These are phyloP conservation scores for Coniochaeta ligniaria DNA, from an alignment of 2,329 filamentous ascomycete genomes.

Conservation along the genomic window DNA sequence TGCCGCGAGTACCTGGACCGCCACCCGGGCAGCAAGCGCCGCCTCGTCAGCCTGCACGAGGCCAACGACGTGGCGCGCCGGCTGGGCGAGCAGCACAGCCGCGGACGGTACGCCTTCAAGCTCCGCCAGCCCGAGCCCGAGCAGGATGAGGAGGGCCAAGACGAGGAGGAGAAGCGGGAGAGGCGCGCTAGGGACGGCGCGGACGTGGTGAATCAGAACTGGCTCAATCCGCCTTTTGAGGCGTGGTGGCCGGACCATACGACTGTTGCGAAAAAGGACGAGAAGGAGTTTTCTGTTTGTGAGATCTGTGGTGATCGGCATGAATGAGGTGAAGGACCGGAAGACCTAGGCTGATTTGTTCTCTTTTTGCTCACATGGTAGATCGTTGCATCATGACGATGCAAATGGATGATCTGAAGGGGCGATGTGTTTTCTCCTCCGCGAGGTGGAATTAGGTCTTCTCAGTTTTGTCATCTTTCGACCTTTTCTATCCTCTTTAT, in stretches of 20 bases:
- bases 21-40: conserved; percentile 24
- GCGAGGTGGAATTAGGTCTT: too few species aligned
- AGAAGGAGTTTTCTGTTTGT: neutral
- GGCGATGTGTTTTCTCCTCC: too few species aligned
- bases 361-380: too few species aligned
- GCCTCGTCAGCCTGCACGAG: conserved; percentile 46
- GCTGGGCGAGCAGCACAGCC: conserved; percentile 13
- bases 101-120: neutral
- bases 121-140: neutral
- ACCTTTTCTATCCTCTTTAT: too few species aligned
- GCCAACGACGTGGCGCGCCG: conserved; percentile 34
- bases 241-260: neutral
- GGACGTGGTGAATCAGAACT: neutral
- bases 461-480: too few species aligned
- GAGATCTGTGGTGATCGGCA: neutral
- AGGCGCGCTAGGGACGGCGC: neutral
- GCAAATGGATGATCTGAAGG: too few species aligned
- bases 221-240: neutral
- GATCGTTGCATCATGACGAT: too few species aligned
- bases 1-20: conserved; percentile 15
- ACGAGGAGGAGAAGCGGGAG: conserved; percentile 2
- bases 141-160: conserved; percentile 5
- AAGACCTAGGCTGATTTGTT: neutral
- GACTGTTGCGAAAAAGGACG: neutral
- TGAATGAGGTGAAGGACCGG: neutral